Conservation (phyloP, 352 stramenopile genomes). For the Phytophthora litchii region DNA sequence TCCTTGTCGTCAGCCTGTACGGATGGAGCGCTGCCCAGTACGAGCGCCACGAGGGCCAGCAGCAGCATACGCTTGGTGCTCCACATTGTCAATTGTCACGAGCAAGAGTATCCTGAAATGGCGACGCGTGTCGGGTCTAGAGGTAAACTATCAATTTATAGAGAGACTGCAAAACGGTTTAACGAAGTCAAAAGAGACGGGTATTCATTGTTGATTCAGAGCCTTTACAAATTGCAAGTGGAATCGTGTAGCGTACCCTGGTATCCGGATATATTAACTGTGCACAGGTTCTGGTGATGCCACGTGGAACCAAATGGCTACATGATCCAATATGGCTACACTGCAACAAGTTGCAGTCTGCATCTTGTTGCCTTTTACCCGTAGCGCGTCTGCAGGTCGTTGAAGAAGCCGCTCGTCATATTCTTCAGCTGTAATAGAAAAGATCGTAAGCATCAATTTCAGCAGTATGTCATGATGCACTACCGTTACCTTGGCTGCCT, state of each 20-base stretch:
- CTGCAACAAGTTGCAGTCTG: no score
- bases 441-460: constrained; percentile 7
- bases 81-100: constrained; percentile 52
- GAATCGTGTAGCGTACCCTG: neutral
- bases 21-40: constrained; percentile 39
- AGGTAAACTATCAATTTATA: constrained; percentile 3
- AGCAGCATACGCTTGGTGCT: constrained; percentile 63
- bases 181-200: neutral
- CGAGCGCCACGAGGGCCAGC: constrained; percentile 71
- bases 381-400: constrained; percentile 85
- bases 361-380: no score
- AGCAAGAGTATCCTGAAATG: constrained; percentile 36
- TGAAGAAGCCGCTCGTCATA: constrained; percentile 91
- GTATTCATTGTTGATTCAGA: constrained; percentile 17
- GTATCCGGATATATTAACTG: constrained; percentile 37
- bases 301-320: constrained; percentile 25
- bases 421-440: constrained; percentile 74
- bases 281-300: constrained; percentile 26
- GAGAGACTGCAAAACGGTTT: neutral
- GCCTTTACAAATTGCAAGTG: constrained; percentile 4
- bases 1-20: constrained; percentile 72
- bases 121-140: constrained; percentile 22
- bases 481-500: constrained; percentile 70
- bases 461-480: neutral
- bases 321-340: constrained; percentile 31